Conservation (phyloP, 139 green algal species). For the Astrephomene gubernaculifera region DNA sequence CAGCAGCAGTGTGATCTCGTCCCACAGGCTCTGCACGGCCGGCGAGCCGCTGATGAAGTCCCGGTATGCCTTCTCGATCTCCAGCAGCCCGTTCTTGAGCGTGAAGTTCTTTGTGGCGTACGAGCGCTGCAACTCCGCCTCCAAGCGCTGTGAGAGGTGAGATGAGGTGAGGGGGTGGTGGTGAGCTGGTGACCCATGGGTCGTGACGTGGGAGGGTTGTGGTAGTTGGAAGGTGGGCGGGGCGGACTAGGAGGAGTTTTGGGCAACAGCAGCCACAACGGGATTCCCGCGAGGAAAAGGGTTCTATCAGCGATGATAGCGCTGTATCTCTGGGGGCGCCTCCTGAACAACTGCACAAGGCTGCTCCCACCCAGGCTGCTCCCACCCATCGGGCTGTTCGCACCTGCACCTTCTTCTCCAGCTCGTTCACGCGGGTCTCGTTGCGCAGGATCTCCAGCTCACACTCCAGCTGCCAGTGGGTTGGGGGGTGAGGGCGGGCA, state of each 20-base stretch:
- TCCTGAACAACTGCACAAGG: too few species aligned
- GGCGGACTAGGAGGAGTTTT: too few species aligned
- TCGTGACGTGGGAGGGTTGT: not conserved
- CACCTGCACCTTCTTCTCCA: constrained; percentile 62
- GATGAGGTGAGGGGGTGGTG: not conserved
- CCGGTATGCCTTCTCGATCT: constrained; percentile 63
- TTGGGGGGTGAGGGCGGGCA: not conserved
- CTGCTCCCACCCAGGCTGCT: too few species aligned
- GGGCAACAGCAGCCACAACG: too few species aligned
- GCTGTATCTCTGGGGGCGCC: too few species aligned
- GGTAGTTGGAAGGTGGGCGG: not conserved
- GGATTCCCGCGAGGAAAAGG: too few species aligned
- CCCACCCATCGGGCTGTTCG: not conserved
- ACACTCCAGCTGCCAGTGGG: constrained; percentile 35
- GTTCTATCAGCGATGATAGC: too few species aligned
- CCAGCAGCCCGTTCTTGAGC: constrained; percentile 66
- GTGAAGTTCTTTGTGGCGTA: constrained; percentile 75
- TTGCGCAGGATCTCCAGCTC: constrained; percentile 62
- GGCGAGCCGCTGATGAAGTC: constrained; percentile 25
- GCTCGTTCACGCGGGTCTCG: constrained; percentile 53
- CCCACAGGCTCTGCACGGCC: constrained; percentile 53
- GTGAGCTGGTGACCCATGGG: too few species aligned
- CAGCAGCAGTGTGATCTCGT: constrained; percentile 56
- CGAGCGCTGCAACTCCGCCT: constrained; percentile 63
- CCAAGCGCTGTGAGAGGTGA: constrained; percentile 50